Base-by-base conservation (phyloP, 257 asterid species). In the Forsythia suspensa region DNA sequence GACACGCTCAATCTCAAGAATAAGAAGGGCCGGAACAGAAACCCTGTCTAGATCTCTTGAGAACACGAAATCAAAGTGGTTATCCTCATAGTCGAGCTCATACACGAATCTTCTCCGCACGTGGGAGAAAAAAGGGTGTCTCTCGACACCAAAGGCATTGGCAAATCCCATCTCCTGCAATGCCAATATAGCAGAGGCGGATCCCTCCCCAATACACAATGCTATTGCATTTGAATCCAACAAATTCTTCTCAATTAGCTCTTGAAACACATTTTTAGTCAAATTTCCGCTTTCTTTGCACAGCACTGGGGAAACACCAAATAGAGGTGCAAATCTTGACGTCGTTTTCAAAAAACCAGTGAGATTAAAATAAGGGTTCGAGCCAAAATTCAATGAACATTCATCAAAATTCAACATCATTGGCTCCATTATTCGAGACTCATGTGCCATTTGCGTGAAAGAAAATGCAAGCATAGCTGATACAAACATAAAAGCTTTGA, bases 1-100 rank as follows among this genome's bases (percentile, higher is more conserved):
- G 34, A 95, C 90, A 11, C 99, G 96, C 87, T 95, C 98, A 24
- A 93, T 89, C 87, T 95, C 97, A 48, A 76, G 84, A 66, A 92
- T 87, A 3, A 93, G 84, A 75, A 95, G 89, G 24, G 95, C 84
- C 0, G 97, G 97, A n/a, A 92, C 85, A 0, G 96, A 87, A 6
- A 87, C 92, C 87, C 85, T 69, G 69, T 93, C 97, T 4, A 95
- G 90, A 85, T 90, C 91, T 52, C 89, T 85, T 0, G 93, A 84
- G 89, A 89, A 95, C 67, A 93, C 97, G 74, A 95, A 88, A 52
- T 93, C 94, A 71, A 95, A 93, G 76, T 82, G 69, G 29, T 77
- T 79, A 70, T 92, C 95, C 78, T 78, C 90, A 65, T 83, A 91
- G 15, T 84, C 79, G 8, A 95, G 94, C 88, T 90, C 94, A 42